Evolutionary conservation across 176 grass and related monocot species (phyloP), one percentile per base, ranked within the genome.

Genomic region (Oryza coarctata): DNA sequence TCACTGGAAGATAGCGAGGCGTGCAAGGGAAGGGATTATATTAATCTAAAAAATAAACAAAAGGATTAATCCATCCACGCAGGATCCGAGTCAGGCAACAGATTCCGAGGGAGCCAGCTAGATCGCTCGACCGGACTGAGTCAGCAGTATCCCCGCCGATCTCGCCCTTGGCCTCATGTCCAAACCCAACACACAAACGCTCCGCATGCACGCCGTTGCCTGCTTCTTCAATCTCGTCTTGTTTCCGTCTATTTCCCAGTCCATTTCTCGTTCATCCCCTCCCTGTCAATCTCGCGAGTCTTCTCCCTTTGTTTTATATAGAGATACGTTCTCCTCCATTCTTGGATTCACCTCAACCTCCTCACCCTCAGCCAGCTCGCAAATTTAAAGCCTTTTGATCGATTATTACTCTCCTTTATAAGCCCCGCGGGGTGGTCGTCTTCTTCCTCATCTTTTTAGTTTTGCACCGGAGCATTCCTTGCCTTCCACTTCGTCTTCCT

Each of bases 271-370:
- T 52, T 52, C 38, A 35, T 39, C 22, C 3, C 9, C 66, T n/a
- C 15, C 40, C 22, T 5, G 14, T 23, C 40, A 23, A 23, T 29
- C 44, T 70, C 70, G 30, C 39, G 68, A 70, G 43, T 9, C 76
- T 50, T 60, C 76, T 39, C 43, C 62, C 29, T 75, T 17, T 6
- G 1, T 39, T 39, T 10, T 44, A 12, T 15, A 14, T 45, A 45
- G 12, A 15, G 33, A 35, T 63, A 68, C 45, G 52, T 18, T 20
- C 77, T 84, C 82, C 82, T 27, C 82, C 82, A 70, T 65, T 76
- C 77, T 81, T 71, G 87, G 87, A 28, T 69, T 85, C 82, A 6
- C 26, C 71, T 20, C 35, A 65, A 47, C 73, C 73, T 31, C 8
- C 35, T 55, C 68, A 9, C 12, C 41, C 47, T 58, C 38, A 22